A percentile compares a stretch with the other conserved stretches of the same genome.
Conservation (phyloP, 2,329 filamentous ascomycete genomes). For the Dothideomycetes sp. region DNA sequence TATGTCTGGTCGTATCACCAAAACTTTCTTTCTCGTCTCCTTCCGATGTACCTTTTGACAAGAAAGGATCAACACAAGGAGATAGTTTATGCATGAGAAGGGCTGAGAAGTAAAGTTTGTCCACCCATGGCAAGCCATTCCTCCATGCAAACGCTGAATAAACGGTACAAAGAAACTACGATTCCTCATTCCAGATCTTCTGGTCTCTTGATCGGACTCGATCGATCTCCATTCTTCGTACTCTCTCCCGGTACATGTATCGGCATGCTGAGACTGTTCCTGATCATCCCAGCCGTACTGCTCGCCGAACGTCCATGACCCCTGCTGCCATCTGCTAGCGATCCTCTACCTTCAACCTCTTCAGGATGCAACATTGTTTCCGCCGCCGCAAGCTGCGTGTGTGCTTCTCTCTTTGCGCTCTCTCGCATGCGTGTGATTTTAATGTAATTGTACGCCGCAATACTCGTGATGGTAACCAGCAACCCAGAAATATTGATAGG, state of each 20-base stretch:
- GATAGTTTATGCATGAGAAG: no score
- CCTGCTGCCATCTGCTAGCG: conserved; percentile 9
- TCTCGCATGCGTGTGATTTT: conserved; percentile 83
- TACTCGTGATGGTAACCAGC: conserved; percentile 77
- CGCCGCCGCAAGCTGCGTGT: conserved; percentile 27
- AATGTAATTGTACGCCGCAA: conserved; percentile 85
- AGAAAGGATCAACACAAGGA: no score
- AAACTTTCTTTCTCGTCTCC: no score
- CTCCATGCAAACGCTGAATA: conserved; percentile 1
- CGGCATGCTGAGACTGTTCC: conserved; percentile 26
- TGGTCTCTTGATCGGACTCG: conserved; percentile 33
- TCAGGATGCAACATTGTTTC: conserved; percentile 19
- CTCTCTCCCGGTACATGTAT: conserved; percentile 13
- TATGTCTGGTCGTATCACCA: no score
- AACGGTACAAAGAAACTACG: conserved; percentile 2
- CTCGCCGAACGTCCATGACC: conserved; percentile 11
- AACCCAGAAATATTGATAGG: conserved; percentile 79
- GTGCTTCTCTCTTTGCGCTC: conserved; percentile 49
- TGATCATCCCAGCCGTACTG: conserved; percentile 21
- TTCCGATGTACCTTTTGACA: no score
- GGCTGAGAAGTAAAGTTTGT: no score
- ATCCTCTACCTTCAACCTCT: conserved; percentile 7
- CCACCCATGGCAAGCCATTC: no score
- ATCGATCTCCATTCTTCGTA: conserved; percentile 13
- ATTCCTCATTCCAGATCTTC: conserved; percentile 30